A percentile compares a stretch with the other conserved stretches of the same genome.
phyloP scores from a whole-genome alignment of 169 alveolate genomes.

The Eimeria mitis region DNA sequence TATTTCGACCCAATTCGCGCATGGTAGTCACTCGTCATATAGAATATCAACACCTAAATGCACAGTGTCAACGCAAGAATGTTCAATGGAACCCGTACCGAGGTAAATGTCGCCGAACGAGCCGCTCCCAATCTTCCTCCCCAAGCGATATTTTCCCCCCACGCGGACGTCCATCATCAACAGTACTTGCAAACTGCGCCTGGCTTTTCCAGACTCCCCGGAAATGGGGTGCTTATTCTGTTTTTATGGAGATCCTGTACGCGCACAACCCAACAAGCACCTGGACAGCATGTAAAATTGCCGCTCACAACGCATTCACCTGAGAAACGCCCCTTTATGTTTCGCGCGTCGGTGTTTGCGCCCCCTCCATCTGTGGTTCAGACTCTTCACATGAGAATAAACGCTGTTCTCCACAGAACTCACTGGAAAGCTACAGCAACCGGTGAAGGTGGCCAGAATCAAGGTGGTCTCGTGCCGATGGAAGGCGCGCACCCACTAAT shows the following conservation, averaged over 20 bases:
- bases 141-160: slow-evolving; percentile 98
- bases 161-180: slow-evolving; percentile 96
- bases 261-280: neutral
- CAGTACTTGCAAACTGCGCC: slow-evolving; percentile 18
- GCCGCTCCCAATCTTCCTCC: slow-evolving; percentile 99
- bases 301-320: neutral
- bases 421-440: slow-evolving; percentile 47
- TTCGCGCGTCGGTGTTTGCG: neutral
- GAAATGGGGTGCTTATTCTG: neutral
- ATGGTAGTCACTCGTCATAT: neutral
- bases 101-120: slow-evolving; percentile 99
- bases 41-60: neutral
- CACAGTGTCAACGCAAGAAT: neutral
- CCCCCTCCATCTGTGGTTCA: neutral
- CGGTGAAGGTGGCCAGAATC: neutral
- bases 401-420: neutral
- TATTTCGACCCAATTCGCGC: neutral
- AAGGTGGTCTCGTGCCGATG: slow-evolving; percentile 33
- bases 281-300: neutral
- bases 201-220: neutral
- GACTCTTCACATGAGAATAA: neutral
- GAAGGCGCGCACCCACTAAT: slow-evolving; percentile 36
- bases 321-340: neutral
- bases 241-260: slow-evolving; percentile 2
- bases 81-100: slow-evolving; percentile 87